Conservation (phyloP, 192 early-diverging fungal genomes). For the Coemansia erecta region DNA sequence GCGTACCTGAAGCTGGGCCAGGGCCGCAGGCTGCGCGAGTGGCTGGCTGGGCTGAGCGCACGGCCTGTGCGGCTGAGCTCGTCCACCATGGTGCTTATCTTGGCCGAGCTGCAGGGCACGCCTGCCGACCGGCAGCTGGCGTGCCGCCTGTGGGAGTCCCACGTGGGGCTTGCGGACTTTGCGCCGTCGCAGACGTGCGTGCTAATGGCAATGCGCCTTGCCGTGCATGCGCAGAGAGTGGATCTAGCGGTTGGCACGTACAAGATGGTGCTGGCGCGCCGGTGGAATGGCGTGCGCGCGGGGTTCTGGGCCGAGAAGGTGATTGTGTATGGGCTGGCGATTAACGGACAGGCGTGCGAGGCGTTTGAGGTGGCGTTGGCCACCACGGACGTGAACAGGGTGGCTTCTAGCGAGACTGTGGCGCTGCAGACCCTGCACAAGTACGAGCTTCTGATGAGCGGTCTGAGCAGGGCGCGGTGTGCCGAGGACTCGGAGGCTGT, state of each 20-base stretch:
- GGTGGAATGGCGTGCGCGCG: slow-evolving; percentile 18
- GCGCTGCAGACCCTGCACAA: slow-evolving; percentile 36
- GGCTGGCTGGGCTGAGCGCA: slow-evolving; percentile 14
- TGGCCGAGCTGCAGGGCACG: slow-evolving; percentile 30
- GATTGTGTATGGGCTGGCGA: slow-evolving; percentile 48
- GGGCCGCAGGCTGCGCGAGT: slow-evolving; percentile 20
- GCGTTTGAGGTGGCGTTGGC: slow-evolving; percentile 38
- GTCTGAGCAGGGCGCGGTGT: slow-evolving; percentile 23
- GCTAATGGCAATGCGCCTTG: slow-evolving; percentile 33
- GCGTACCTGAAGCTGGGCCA: slow-evolving; percentile 34
- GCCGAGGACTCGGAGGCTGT: slow-evolving; percentile 23
- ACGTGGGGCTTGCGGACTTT: slow-evolving; percentile 14
- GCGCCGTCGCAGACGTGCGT: slow-evolving; percentile 34
- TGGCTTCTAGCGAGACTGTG: slow-evolving; percentile 1
- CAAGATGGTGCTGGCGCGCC: slow-evolving; percentile 18
- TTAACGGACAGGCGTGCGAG: slow-evolving; percentile 23
- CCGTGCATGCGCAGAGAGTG: slow-evolving; percentile 21
- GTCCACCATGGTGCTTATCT: slow-evolving; percentile 10
- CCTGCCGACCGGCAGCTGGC: slow-evolving; percentile 29
- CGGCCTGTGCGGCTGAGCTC: slow-evolving; percentile 13
- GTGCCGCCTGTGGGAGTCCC: slow-evolving; percentile 31
- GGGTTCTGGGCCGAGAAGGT: slow-evolving; percentile 46
- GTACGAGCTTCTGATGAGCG: slow-evolving; percentile 42
- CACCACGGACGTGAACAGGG: slow-evolving; percentile 9
- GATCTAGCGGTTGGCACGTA: slow-evolving; percentile 31